phyloP scores from a whole-genome alignment of 1,139 yeast genomes.

The Chernovozyma aurita region DNA sequence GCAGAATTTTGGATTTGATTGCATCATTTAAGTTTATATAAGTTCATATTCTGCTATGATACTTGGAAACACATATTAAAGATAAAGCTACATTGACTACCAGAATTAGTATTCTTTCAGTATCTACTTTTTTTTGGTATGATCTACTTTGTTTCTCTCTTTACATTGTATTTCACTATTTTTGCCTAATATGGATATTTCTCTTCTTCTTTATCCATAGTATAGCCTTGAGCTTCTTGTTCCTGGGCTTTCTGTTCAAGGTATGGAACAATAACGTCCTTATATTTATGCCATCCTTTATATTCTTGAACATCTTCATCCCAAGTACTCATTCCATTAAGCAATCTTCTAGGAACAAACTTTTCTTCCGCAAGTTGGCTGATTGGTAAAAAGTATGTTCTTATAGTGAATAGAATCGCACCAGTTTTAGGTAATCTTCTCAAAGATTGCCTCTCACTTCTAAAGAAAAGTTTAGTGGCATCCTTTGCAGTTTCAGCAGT shows the following conservation, averaged over 20 bases:
- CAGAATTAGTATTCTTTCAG: neutral
- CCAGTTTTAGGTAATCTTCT: slow-evolving; percentile 61
- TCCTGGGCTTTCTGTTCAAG: slow-evolving; percentile 45
- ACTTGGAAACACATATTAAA: too few species aligned
- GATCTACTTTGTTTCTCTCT: neutral
- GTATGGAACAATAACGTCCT: slow-evolving; percentile 51
- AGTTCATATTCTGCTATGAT: too few species aligned
- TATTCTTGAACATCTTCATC: slow-evolving; percentile 53
- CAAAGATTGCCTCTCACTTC: slow-evolving; percentile 68
- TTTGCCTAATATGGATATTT: slow-evolving; percentile 32
- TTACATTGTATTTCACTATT: neutral
- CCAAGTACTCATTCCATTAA: slow-evolving; percentile 59
- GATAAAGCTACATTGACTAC: too few species aligned
- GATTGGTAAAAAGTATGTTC: slow-evolving; percentile 60
- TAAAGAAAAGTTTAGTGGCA: slow-evolving; percentile 43
- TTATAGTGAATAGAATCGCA: slow-evolving; percentile 56
- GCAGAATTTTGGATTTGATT: too few species aligned
- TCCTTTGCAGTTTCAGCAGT: slow-evolving; percentile 50
- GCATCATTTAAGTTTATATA: too few species aligned
- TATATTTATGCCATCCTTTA: slow-evolving; percentile 52
- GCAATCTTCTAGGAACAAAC: slow-evolving; percentile 52
- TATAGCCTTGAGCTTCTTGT: slow-evolving; percentile 43
- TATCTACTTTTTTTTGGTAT: neutral
- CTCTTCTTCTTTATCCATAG: slow-evolving; percentile 32
- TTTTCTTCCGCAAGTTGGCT: slow-evolving; percentile 54